Conservation (phyloP, 441 rosid species). For the Viola pubescens region DNA sequence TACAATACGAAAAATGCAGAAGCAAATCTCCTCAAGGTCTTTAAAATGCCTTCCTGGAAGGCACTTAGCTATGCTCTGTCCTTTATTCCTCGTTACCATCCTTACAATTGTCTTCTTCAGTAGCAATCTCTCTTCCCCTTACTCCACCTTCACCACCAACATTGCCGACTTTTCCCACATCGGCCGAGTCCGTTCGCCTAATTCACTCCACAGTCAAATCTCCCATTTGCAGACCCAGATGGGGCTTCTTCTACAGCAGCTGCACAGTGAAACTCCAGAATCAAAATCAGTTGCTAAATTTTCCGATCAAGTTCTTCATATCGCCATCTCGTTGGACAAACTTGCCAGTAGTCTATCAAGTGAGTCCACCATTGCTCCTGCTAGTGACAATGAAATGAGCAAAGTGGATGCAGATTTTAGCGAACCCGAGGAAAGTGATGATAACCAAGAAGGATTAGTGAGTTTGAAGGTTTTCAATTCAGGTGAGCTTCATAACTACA, state of each 20-base stretch:
- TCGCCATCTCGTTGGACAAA: conserved; percentile 39
- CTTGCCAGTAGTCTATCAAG: conserved; percentile 27
- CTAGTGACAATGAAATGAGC: conserved; percentile 21
- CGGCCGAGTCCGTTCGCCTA: conserved; percentile 12
- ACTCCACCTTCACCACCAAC: conserved; percentile 15
- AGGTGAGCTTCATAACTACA: conserved; percentile 37
- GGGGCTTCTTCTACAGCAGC: conserved; percentile 33
- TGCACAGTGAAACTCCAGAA: conserved; percentile 27
- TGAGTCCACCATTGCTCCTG: conserved; percentile 11
- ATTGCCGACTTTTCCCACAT: conserved; percentile 2
- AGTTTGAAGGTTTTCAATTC: conserved; percentile 23
- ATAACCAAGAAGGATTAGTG: conserved; percentile 18
- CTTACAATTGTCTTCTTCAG: conserved; percentile 21
- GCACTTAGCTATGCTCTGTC: conserved; percentile 22
- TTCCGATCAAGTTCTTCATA: conserved; percentile 36
- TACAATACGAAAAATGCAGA: conserved; percentile 29
- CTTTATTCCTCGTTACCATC: conserved; percentile 25
- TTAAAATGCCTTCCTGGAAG: conserved; percentile 25
- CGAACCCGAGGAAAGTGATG: conserved; percentile 28
- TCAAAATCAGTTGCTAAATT: conserved; percentile 23
- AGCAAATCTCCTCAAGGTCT: conserved; percentile 20
- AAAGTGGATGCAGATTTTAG: conserved; percentile 25
- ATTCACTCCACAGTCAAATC: conserved; percentile 29
- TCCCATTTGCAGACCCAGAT: conserved; percentile 30
- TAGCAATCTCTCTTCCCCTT: conserved; percentile 21